Evolutionary conservation across 1,139 yeast species (phyloP).

Genomic region (Ashbya aceris): DNA sequence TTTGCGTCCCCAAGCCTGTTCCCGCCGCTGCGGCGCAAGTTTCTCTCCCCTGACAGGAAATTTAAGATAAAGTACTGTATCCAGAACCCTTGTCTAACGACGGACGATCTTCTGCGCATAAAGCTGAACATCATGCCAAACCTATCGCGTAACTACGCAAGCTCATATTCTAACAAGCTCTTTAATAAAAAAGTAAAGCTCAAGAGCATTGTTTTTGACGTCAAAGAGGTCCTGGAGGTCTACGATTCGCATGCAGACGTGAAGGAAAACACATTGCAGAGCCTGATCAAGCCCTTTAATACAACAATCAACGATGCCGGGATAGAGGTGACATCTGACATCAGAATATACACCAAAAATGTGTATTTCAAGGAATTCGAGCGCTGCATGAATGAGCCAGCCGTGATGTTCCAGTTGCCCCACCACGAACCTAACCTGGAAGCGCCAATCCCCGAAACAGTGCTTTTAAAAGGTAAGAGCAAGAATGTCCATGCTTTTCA

Average conservation of each 20-base stretch:
- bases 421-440: constrained; percentile 9
- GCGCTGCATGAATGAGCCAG: constrained; percentile 26
- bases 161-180: constrained; percentile 22
- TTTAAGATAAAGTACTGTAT: constrained; percentile 18
- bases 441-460: constrained; percentile 13
- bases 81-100: constrained; percentile 33
- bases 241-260: constrained; percentile 21
- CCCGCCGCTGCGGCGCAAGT: constrained; percentile 18
- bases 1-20: constrained; percentile 21
- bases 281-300: constrained; percentile 23
- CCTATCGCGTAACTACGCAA: constrained; percentile 30
- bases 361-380: constrained; percentile 23
- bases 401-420: constrained; percentile 23
- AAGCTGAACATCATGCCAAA: constrained; percentile 34
- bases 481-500: constrained; percentile 26
- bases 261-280: constrained; percentile 25
- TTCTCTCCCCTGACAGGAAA: constrained; percentile 25
- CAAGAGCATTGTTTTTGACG: constrained; percentile 39
- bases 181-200: constrained; percentile 34
- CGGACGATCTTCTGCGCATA: constrained; percentile 38
- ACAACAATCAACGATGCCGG: constrained; percentile 22
- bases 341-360: constrained; percentile 23
- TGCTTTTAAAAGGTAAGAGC: constrained; percentile 18
- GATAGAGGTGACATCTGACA: constrained; percentile 16
- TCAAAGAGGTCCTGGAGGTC: constrained; percentile 42